These are phyloP conservation scores for Penicillium sp. DNA, from an alignment of 2,329 filamentous ascomycete genomes.

Conservation along the genomic window DNA sequence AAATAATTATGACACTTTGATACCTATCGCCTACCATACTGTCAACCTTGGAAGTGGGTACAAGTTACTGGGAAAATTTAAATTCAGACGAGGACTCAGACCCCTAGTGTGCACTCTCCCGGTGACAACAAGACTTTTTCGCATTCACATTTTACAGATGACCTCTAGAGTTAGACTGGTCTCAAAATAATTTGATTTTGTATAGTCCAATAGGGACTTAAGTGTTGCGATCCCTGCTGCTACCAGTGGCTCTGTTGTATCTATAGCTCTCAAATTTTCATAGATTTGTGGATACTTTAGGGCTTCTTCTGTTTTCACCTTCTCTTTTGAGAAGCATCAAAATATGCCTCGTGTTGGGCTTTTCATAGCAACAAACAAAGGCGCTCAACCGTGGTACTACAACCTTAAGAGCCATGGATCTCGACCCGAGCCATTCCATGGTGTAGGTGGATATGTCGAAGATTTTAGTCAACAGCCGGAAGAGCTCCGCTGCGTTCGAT, in stretches of 20 bases:
- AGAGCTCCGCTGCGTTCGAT: not conserved
- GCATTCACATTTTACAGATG: too few species aligned
- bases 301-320: not conserved
- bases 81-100: constrained; percentile 3
- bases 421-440: not conserved
- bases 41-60: too few species aligned
- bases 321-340: not conserved
- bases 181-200: too few species aligned
- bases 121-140: not conserved
- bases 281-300: not conserved
- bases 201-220: too few species aligned
- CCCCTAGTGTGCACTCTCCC: not conserved
- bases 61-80: too few species aligned
- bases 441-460: not conserved
- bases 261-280: not conserved
- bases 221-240: too few species aligned
- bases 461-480: not conserved
- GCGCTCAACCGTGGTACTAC: constrained; percentile 2
- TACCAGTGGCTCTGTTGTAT: too few species aligned
- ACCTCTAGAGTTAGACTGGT: too few species aligned
- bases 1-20: too few species aligned
- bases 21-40: too few species aligned
- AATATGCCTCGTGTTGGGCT: not conserved
- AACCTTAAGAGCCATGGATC: constrained; percentile 1
- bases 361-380: constrained; percentile 6